Base-by-base conservation (phyloP, 2,329 filamentous ascomycete species). In the Aspergillus aculeatinus region DNA sequence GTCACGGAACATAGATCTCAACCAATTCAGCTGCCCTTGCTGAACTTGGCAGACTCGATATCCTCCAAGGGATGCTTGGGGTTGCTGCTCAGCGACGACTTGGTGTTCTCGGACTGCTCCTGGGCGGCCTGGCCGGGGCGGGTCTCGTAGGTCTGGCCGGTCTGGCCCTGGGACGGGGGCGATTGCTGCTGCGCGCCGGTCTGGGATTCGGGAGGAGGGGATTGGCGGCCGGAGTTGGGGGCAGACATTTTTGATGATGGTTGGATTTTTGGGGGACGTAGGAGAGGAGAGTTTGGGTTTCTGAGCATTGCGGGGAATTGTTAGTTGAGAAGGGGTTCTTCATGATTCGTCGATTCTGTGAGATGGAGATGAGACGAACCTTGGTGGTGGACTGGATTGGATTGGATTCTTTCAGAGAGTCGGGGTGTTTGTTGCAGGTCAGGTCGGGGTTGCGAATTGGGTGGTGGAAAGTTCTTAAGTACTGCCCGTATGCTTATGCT, bases 151-250 rank as follows among this genome's bases (percentile, higher is more conserved):
- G 64, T 65, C 16, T 72, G 82, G 68, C 83, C 80, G 51, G 84
- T 83, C 67, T 87, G 82, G 59, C 86, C 85, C 0, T 81, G 78
- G n/a, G 76, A 84, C 2, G 86, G 81, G 12, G 83, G 72, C 7
- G 84, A 85, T 64, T 85, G 79, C 60, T 85, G 77, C 79, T 95
- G 91, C 58, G 80, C 77, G 61, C 85, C 87, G 42, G 82, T 79
- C 77, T 91, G 90, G 66, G 75, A 73, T 79, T 90, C 87, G 29
- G 90, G 90, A 55, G 87, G 80, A 63, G 92, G 92, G 33, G 92
- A 96, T 78, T 96, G 85, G 72, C 88, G 87, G 74, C 90, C 89
- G 77, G 84, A 77, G 71, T 81, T 78, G 65, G 80, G 83, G 59
- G 84, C 82, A 68, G 89, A 87, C 89, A 92, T 74, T 53, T 56